These are phyloP conservation scores for Canavalia gladiata DNA, from an alignment of 306 rosid species.

Conservation along the genomic window DNA sequence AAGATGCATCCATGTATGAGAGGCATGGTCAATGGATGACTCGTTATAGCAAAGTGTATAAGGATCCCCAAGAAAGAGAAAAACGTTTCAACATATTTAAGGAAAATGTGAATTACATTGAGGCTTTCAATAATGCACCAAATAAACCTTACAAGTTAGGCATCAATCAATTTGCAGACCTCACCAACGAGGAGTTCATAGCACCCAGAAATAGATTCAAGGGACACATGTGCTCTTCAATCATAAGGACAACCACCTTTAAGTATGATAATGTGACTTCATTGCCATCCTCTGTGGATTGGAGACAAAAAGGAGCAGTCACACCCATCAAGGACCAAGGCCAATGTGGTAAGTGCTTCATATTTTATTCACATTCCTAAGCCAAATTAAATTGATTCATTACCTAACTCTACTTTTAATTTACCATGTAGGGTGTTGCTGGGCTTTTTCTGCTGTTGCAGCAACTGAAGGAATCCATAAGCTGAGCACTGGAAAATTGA, in stretches of 20 bases:
- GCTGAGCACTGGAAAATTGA: conserved; percentile 40
- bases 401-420: not conserved
- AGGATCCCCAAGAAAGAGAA: conserved; percentile 20
- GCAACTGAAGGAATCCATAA: conserved; percentile 56
- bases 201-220: conserved; percentile 53
- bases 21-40: conserved; percentile 45
- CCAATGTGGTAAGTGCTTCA: conserved; percentile 47
- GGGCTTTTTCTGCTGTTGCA: conserved; percentile 63
- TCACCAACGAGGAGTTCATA: conserved; percentile 53
- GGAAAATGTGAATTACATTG: conserved; percentile 40
- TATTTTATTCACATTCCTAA: not conserved
- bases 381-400: not conserved
- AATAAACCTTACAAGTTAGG: conserved; percentile 49
- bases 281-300: not conserved
- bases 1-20: conserved; percentile 42
- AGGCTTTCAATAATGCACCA: conserved; percentile 36
- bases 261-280: conserved; percentile 42
- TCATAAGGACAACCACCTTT: conserved; percentile 37
- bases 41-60: conserved; percentile 5
- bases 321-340: conserved; percentile 43
- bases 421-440: conserved; percentile 47
- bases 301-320: conserved; percentile 23
- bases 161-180: conserved; percentile 45
- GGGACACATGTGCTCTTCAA: conserved; percentile 45
- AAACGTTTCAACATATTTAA: conserved; percentile 45